Base-by-base conservation (phyloP, 768 basidiomycete genomes). In the Melanogaster broomeanus region DNA sequence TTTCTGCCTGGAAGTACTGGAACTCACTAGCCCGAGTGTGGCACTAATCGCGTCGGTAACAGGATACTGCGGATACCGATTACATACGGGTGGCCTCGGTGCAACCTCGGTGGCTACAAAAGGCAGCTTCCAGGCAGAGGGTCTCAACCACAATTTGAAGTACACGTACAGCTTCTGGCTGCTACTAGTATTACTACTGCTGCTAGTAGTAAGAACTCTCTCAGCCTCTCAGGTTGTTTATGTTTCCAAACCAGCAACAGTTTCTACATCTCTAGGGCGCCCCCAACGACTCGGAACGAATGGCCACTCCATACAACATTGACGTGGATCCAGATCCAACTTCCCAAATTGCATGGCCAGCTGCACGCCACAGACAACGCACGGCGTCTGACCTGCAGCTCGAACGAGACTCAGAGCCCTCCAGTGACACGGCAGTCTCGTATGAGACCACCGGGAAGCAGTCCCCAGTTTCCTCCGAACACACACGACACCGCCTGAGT, bases 341-440 rank as follows among this genome's bases (percentile, higher is more conserved):
- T 0, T 85, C 83, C 12, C 89, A 89, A 66, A 84, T 90, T 41
- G 70, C 89, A 21, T 91, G 89, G 89, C 89, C 89, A 42, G 74
- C 79, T 51, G 70, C 68, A 28, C 67, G 62, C 35, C 63, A 63
- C 57, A 72, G 61, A 58, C 69, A 69, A 57, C 62, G 62, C 15
- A 67, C 63, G 4, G 39, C 59, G 16, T 60, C 60, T 15, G 52
- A 57, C 42, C 50, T 53, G 49, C 55, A 61, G 62, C 27, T 60
- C 58, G 48, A 70, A 58, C 51, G 51, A 40, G 58, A 25, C 43
- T 53, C 57, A 12, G 59, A 56, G 25, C 57, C 55, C 42, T 45
- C 59, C 16, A 57, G 48, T 22, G 65, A 58, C 39, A 61, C 61
- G 18, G 55, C 46, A 37, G 52, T 56, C 8, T 61, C 64, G 34